phyloP scores from a whole-genome alignment of 768 basidiomycete genomes.

The Mycena indigotica region DNA sequence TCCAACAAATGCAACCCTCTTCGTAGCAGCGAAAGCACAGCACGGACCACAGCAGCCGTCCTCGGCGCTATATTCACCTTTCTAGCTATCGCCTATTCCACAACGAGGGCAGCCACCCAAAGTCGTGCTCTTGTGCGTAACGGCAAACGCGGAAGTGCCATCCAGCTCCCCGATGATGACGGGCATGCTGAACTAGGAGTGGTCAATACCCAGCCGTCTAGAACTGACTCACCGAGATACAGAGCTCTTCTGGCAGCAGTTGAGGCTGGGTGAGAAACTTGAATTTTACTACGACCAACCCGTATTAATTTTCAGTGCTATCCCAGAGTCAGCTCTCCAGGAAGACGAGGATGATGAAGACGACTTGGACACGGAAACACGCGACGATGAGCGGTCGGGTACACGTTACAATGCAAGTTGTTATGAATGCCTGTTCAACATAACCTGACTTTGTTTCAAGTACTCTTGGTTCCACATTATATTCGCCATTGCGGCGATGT shows the following conservation, averaged over 20 bases:
- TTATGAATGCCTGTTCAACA: background rate
- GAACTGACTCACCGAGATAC: constrained; percentile 86
- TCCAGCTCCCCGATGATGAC: constrained; percentile 62
- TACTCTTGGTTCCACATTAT: constrained; percentile 99
- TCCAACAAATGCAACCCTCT: constrained; percentile 84
- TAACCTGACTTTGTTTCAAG: constrained; percentile 40
- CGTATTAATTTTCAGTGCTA: constrained; percentile 53
- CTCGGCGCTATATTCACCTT: constrained; percentile 96
- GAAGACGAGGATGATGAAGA: constrained; percentile 81
- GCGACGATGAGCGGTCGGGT: constrained; percentile 91
- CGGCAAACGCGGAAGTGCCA: constrained; percentile 59
- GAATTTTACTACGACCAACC: constrained; percentile 4
- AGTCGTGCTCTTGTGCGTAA: constrained; percentile 86
- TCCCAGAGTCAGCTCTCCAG: constrained; percentile 90
- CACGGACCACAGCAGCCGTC: constrained; percentile 83
- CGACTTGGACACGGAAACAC: constrained; percentile 68
- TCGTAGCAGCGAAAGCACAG: constrained; percentile 54
- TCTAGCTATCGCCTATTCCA: constrained; percentile 97
- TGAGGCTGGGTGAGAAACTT: constrained; percentile 78
- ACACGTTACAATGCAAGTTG: constrained; percentile 88
- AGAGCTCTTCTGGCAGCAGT: constrained; percentile 95
- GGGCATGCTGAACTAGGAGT: constrained; percentile 70
- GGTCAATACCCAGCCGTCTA: constrained; percentile 81
- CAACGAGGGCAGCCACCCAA: constrained; percentile 93
- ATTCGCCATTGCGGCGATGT: constrained; percentile 95